Evolutionary conservation across 805 yeast genomes (phyloP).

Genomic region (Myxozyma melibiosi): DNA sequence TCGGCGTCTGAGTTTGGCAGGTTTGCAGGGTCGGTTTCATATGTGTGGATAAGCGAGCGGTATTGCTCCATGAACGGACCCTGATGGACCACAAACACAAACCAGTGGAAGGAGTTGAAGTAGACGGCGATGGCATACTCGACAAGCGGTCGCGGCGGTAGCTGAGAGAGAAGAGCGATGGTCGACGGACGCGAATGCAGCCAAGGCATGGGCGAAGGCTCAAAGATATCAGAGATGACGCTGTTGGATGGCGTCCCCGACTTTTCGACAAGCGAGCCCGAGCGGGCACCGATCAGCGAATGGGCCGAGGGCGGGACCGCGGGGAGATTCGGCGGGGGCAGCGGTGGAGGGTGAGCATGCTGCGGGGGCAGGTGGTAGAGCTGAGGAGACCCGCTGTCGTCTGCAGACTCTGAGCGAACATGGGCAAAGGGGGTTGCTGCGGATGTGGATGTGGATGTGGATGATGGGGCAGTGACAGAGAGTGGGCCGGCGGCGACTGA

Average conservation of each 20-base stretch:
- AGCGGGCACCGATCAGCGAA: no score
- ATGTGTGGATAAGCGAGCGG: constrained; percentile 4
- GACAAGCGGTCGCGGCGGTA: constrained; percentile 22
- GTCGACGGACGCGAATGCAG: constrained; percentile 14
- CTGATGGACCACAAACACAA: constrained; percentile 19
- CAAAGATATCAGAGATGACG: constrained; percentile 2
- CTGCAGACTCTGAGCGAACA: neutral
- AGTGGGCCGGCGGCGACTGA: neutral
- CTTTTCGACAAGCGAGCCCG: no score
- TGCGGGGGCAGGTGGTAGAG: neutral
- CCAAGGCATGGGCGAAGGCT: constrained; percentile 8
- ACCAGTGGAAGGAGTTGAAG: constrained; percentile 28
- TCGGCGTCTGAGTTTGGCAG: constrained; percentile 22
- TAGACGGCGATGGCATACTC: constrained; percentile 20
- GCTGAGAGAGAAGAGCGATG: constrained; percentile 14
- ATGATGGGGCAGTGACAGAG: no score
- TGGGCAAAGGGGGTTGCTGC: neutral
- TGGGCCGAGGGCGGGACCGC: no score
- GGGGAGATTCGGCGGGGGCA: neutral
- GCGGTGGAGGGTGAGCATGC: neutral
- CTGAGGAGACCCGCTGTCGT: neutral
- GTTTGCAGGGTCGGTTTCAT: constrained; percentile 7
- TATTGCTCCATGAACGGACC: constrained; percentile 14
- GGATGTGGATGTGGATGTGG: no score
- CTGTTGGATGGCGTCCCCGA: constrained; percentile 10